Conservation (phyloP, 345 rosid genomes). For the Gossypium sturtianum region DNA sequence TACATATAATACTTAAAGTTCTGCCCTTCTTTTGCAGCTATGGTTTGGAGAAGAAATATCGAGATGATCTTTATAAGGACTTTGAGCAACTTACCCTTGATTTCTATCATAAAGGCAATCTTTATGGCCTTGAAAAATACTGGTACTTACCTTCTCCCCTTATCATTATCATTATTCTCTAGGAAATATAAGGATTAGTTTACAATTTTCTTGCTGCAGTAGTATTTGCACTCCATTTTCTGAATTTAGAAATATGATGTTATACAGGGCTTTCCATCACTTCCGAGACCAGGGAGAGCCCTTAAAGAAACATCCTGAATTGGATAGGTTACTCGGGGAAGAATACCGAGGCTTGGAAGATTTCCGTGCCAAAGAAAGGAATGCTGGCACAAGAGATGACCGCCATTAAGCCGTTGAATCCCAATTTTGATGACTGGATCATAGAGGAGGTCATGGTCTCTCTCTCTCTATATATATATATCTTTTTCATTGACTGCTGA, state of each 20-base stretch:
- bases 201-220: too few species aligned
- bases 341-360: conserved; percentile 61
- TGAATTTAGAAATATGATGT: not conserved
- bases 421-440: too few species aligned
- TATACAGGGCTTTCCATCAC: conserved; percentile 90
- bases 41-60: conserved; percentile 78
- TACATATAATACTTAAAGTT: not conserved
- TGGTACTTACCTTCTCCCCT: conserved; percentile 41
- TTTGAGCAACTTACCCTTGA: conserved; percentile 81
- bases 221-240: too few species aligned
- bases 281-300: conserved; percentile 52
- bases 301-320: conserved; percentile 59
- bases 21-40: conserved; percentile 42
- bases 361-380: conserved; percentile 55
- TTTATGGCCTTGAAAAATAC: conserved; percentile 91
- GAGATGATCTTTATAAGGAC: conserved; percentile 71
- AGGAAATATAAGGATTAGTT: too few species aligned
- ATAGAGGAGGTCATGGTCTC: too few species aligned
- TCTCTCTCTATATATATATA: not conserved
- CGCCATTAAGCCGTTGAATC: not conserved
- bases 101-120: conserved; percentile 67
- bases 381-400: conserved; percentile 27
- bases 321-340: conserved; percentile 70
- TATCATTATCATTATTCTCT: not conserved
- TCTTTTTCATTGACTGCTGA: conserved; percentile 7